These are phyloP conservation scores for Flammula alnicola DNA, from an alignment of 1,284 basidiomycete species.

Conservation along the genomic window DNA sequence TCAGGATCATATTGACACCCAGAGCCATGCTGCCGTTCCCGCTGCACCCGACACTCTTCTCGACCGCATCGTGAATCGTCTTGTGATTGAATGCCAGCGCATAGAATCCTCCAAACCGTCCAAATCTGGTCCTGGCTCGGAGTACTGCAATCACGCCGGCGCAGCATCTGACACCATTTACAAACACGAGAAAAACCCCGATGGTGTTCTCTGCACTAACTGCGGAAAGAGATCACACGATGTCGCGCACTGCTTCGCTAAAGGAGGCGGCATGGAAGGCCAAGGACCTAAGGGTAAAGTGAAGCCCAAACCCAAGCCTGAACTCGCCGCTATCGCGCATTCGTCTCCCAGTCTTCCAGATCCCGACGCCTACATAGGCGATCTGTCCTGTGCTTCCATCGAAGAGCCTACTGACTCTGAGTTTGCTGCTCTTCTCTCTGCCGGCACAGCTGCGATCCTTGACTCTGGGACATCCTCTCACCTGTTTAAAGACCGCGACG, in stretches of 20 bases:
- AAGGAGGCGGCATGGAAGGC: slow-evolving; percentile 12
- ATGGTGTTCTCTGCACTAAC: slow-evolving; percentile 5
- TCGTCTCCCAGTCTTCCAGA: no score
- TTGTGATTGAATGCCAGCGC: slow-evolving; percentile 11
- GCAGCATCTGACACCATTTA: slow-evolving; percentile 6
- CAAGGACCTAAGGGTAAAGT: slow-evolving; percentile 5
- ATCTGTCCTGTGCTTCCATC: no score
- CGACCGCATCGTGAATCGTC: slow-evolving; percentile 11
- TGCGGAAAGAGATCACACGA: slow-evolving; percentile 10
- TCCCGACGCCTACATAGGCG: no score
- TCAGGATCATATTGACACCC: slow-evolving; percentile 7
- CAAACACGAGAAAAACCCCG: slow-evolving; percentile 11
- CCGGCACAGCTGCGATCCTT: no score
- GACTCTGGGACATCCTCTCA: slow-evolving; percentile 14
- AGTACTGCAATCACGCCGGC: no score
- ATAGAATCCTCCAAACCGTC: slow-evolving; percentile 2
- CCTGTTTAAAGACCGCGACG: slow-evolving; percentile 2
- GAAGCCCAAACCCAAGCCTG: no score
- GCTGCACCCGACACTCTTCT: slow-evolving; percentile 12
- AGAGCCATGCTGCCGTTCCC: background rate
- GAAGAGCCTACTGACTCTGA: no score
- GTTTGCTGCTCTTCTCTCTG: no score
- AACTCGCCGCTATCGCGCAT: no score
- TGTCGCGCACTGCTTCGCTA: slow-evolving; percentile 5
- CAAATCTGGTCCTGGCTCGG: no score